phyloP scores from a whole-genome alignment of 2,329 filamentous ascomycete species.

The Conoideocrella luteorostrata region DNA sequence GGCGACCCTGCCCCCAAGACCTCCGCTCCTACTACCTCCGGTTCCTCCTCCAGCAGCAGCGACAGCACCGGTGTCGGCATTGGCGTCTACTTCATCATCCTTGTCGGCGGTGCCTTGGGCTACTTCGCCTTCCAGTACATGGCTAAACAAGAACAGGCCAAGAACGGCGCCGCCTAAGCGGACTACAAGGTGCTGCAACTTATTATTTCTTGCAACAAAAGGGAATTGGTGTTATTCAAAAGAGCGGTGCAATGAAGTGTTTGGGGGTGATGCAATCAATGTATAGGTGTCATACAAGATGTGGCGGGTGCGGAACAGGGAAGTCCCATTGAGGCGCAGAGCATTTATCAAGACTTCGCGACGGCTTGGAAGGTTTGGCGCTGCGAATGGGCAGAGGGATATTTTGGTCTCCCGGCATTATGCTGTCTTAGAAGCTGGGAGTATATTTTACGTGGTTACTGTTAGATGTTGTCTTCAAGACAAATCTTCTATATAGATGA shows the following conservation, averaged over 20 bases:
- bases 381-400: too few species aligned
- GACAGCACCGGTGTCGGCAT: constrained; percentile 59
- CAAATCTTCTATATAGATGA: constrained; percentile 6
- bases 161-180: constrained; percentile 12
- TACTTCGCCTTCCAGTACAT: constrained; percentile 85
- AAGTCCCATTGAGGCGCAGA: not conserved
- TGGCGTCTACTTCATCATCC: constrained; percentile 72
- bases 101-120: constrained; percentile 69
- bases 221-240: not conserved
- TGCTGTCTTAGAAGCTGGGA: constrained; percentile 6
- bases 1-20: constrained; percentile 72
- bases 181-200: not conserved
- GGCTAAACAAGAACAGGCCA: constrained; percentile 33
- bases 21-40: constrained; percentile 40
- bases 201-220: not conserved
- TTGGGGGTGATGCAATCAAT: not conserved
- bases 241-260: not conserved
- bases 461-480: constrained; percentile 5
- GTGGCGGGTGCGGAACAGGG: not conserved
- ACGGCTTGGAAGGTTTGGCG: too few species aligned
- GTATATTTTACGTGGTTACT: constrained; percentile 1
- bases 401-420: constrained; percentile 1
- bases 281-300: not conserved
- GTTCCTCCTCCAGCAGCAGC: constrained; percentile 41
- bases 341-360: too few species aligned